Evolutionary conservation across 345 rosid species (phyloP), one percentile per base, ranked within the genome.

Genomic region (Gossypium arboreum): DNA sequence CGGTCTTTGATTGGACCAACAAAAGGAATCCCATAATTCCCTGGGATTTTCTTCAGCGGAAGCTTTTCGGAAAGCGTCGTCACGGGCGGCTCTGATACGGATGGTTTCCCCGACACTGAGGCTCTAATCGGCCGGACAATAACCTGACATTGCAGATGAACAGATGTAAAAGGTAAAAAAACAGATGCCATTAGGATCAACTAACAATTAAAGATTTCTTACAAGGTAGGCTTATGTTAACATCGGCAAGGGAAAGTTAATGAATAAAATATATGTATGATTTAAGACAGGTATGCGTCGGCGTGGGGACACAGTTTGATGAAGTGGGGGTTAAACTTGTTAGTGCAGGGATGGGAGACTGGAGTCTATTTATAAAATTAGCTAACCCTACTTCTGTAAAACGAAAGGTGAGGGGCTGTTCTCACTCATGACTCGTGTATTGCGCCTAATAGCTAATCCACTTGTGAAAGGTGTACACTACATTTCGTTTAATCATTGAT

Each of bases 1-100:
- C 97, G 90, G 65, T 94, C 99, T 34, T 78, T 86, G n/a, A 90
- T 57, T 2, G 99, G 93, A n/a, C 99, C 98, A 1, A 93, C 1
- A 0, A 91, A 55, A 6, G 96, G 98, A 29, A 87, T 72, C 54
- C 99, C 99, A 72, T 87, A 85, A 76, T 77, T 81, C 1, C 99
- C 98, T 0, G 99, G 99, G 52, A 94, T 81, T 66, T 79, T 45
- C 22, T 88, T 84, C 81, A 91, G 58, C 50, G 94, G 95, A 13
- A 84, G 92, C 56, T 86, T 74, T 9, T 76, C 74, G 0, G 79
- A 50, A 34, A 57, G 58, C n/a, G 68, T 29, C 4, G 41, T 44
- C 0, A 34, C 41, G 41, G 75, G 20, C 0, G 71, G 39, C 17
- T 22, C 73, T 1, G 79, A 66, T 4, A 69, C 43, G 0, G 78